phyloP scores from a whole-genome alignment of 345 rosid species.

The Bruguiera parviflora region DNA sequence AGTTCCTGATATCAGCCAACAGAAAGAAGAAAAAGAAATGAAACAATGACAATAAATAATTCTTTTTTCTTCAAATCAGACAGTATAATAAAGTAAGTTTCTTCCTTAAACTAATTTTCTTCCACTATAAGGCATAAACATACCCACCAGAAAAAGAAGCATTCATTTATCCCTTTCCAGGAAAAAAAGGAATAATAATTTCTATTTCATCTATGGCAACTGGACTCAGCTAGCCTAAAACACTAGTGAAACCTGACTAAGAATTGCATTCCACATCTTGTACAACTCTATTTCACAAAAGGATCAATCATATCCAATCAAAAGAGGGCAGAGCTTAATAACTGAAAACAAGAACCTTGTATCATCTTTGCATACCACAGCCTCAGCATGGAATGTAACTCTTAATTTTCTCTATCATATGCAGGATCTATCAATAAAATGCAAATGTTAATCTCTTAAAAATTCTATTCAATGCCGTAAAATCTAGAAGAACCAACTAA shows the following conservation, averaged over 20 bases:
- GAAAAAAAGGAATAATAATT: too few relatives aligned
- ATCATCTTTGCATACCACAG: too few relatives aligned
- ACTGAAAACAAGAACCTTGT: too few relatives aligned
- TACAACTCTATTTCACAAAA: background rate
- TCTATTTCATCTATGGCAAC: background rate
- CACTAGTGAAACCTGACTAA: background rate
- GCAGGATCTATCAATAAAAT: too few relatives aligned
- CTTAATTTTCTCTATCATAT: too few relatives aligned
- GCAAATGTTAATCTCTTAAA: too few relatives aligned
- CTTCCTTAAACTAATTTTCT: background rate
- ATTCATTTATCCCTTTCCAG: background rate
- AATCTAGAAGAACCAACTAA: too few relatives aligned
- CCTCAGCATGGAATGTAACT: too few relatives aligned
- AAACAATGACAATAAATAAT: conserved; percentile 1
- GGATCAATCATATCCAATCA: background rate
- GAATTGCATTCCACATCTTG: background rate
- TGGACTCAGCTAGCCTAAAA: background rate
- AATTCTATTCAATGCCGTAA: too few relatives aligned
- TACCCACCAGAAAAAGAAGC: background rate
- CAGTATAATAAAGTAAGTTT: background rate
- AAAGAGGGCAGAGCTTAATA: background rate
- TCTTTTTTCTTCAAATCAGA: background rate
- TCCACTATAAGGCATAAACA: background rate
- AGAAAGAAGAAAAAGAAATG: background rate
- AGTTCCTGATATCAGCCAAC: conserved; percentile 48